A percentile compares a stretch with the other conserved stretches of the same genome.
phyloP scores from a whole-genome alignment of 2,329 filamentous ascomycete species.

The Mycosphaerella arachidis region DNA sequence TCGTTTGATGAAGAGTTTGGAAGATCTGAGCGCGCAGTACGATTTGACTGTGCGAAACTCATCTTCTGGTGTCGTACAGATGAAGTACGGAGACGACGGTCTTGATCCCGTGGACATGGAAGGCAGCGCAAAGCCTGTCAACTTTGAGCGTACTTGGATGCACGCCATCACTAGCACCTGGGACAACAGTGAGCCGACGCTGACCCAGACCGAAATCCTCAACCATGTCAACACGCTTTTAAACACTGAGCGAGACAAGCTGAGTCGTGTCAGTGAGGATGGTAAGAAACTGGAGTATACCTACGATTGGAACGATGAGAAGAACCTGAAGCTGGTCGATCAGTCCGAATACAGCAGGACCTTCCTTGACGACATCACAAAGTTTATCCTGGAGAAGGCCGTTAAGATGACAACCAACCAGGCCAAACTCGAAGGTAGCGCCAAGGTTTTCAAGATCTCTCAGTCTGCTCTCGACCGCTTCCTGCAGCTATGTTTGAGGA shows the following conservation, averaged over 20 bases:
- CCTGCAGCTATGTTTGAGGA: conserved; percentile 75
- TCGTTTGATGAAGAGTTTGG: conserved; percentile 93
- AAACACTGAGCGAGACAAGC: conserved; percentile 61
- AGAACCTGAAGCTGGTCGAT: conserved; percentile 26
- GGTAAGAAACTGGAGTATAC: conserved; percentile 56
- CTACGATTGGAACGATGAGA: conserved; percentile 65
- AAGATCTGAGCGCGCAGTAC: conserved; percentile 89
- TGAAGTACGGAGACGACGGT: conserved; percentile 94
- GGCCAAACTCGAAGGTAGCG: conserved; percentile 22
- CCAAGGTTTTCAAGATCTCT: conserved; percentile 79
- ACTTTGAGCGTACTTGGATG: conserved; percentile 86
- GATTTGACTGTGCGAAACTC: conserved; percentile 94
- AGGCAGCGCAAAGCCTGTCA: conserved; percentile 82
- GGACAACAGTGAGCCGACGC: conserved; percentile 67
- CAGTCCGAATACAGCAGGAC: conserved; percentile 69
- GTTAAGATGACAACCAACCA: conserved; percentile 28
- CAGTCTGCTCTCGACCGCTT: conserved; percentile 64
- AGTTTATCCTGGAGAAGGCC: conserved; percentile 54
- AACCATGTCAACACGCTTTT: conserved; percentile 65
- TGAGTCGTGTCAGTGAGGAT: conserved; percentile 36
- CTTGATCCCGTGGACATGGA: conserved; percentile 98
- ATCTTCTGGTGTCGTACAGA: conserved; percentile 83
- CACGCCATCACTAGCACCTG: conserved; percentile 74
- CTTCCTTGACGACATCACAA: conserved; percentile 74
- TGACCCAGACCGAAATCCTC: conserved; percentile 71